These are phyloP conservation scores for Termitomyces sp. DNA, from an alignment of 768 basidiomycete genomes.

Conservation along the genomic window DNA sequence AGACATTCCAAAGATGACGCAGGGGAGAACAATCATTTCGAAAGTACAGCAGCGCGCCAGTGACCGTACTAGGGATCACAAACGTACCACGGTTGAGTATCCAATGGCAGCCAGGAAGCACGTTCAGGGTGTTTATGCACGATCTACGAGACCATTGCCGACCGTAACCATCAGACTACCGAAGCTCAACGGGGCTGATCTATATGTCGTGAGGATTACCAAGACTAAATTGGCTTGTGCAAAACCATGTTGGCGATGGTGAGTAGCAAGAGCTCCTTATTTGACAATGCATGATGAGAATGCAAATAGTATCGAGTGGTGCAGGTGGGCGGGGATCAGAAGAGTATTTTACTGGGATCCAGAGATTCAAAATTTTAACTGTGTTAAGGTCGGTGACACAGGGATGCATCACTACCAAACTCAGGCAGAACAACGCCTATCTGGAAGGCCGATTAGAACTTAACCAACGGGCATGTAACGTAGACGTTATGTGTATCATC, in stretches of 20 bases:
- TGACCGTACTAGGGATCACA: background rate
- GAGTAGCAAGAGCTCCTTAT: background rate
- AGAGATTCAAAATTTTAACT: slow-evolving; percentile 27
- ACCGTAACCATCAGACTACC: slow-evolving; percentile 19
- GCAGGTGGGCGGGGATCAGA: slow-evolving; percentile 53
- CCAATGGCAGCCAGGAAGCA: background rate
- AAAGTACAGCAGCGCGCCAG: background rate
- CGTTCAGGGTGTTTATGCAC: background rate
- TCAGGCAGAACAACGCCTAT: slow-evolving; percentile 39
- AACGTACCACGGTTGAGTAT: background rate
- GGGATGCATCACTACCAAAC: slow-evolving; percentile 41
- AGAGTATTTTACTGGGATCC: slow-evolving; percentile 53
- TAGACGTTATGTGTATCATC: background rate
- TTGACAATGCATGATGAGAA: background rate
- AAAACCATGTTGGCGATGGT: slow-evolving; percentile 52
- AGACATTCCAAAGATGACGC: background rate
- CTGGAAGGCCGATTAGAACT: slow-evolving; percentile 16
- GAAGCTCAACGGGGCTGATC: slow-evolving; percentile 47
- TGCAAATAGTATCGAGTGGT: slow-evolving; percentile 44
- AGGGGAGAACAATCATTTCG: background rate
- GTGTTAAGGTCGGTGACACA: slow-evolving; percentile 42
- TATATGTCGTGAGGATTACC: slow-evolving; percentile 50
- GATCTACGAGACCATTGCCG: background rate
- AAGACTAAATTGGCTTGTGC: slow-evolving; percentile 48
- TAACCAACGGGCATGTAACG: background rate